Base-by-base conservation (phyloP, 208 protist species). In the Blechomonas ayalai region DNA sequence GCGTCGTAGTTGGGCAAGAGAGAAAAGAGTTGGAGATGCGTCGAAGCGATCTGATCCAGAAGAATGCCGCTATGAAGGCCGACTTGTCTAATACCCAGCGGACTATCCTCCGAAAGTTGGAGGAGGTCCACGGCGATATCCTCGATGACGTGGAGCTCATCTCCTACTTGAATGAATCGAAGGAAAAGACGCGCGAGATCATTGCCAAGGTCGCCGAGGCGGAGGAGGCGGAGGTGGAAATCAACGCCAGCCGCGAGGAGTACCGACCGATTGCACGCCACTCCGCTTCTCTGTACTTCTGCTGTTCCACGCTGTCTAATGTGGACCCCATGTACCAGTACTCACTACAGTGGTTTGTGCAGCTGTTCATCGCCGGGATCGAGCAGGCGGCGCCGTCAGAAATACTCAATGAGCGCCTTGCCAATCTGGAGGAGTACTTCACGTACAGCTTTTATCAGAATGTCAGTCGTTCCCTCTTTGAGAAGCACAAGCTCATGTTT, bases 91-190 rank as follows among this genome's bases (percentile, higher is more conserved):
- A 96, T 52, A 97, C 98, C 43, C 96, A 99, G 68, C 80, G 92
- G 44, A 96, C 91, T 45, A 99, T 99, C 70, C 72, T 99, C 20
- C 55, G 67, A 19, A 96, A 98, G 62, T 75, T 99, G 47, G 85
- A 95, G 44, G 88, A 97, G 51, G 92, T 96, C 0, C 52, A 90
- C 47, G 96, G 94, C 24, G 88, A 98, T 60, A 96, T 98, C 52
- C 71, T 99, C 2, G 96, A 98, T 52, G 97, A 99, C 66, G 95
- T 98, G 57, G 79, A 90, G 50, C 82, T 99, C 3, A 99, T 99
- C 47, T 68, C 73, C 46, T 96, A 96, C 65, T 60, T 96, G 37
- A 87, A 97, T 45, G 90, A 95, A 52, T 98, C 97, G 5, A 98
- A 98, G 68, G 69, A 90, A 24, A 97, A 91, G 43, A 95, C 93